Evolutionary conservation across 805 yeast genomes (phyloP), one percentile per base, ranked within the genome.

Genomic region (Metschnikowia arizonensis): DNA sequence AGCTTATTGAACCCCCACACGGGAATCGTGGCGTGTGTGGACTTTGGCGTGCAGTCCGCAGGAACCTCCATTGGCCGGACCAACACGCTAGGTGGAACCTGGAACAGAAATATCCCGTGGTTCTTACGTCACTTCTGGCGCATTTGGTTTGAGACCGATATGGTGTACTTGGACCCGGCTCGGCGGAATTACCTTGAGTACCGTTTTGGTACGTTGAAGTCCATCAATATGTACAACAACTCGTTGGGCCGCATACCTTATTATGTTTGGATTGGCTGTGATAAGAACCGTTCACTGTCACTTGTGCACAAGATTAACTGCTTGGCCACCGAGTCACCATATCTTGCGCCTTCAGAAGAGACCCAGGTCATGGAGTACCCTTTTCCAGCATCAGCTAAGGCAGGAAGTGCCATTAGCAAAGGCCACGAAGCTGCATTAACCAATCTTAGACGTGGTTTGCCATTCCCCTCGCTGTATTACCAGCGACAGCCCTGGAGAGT

Each of bases 131-230:
- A 87, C 25, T 87, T 86, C 61, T 86, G 95, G 95, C 76, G 89
- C 59, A 69, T 83, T 35, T 87, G 95, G 95, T 86, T 87, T 63
- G 95, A 86, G 64, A 83, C 83, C 43, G 95, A 86, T 63, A 76
- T 82, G 46, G 95, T 86, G 2, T 83, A 79, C 56, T 73, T 86
- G 53, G 95, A 86, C 59, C 81, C 89, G 26, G 77, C 88, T 6
- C 79, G 95, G 68, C 79, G 95, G 66, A 88, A 83, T 58, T 86
- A 85, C 65, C 73, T 87, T 56, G 95, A 86, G 63, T 85, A 87
- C 65, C 77, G 78, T 57, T 86, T 86, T 57, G 95, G 95, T 26
- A 87, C 95, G 17, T 66, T 87, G 58, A 86, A 87, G 65, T 78
- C 88, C 3, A 63, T 84, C 54, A 86, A 87, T 61, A 64, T 79